Base-by-base conservation (phyloP, 768 basidiomycete species). In the Lentinula detonsa region DNA sequence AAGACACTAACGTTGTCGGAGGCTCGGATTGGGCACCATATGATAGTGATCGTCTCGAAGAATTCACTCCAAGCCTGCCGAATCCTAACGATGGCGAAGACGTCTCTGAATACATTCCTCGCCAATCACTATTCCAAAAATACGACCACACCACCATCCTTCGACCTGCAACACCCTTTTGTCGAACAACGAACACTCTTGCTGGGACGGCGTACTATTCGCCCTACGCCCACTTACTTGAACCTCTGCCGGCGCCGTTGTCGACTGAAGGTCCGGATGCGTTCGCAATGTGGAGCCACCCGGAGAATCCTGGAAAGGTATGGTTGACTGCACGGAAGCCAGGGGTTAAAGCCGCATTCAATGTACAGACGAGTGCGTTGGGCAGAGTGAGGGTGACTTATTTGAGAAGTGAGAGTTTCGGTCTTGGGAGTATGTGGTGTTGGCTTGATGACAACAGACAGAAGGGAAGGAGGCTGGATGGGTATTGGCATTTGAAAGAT, bases 91-190 rank as follows among this genome's bases (percentile, higher is more conserved):
- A 48, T 18, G 46, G 46, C 21, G 28, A 31, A 40, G 15, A 43
- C 55, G 40, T 56, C 37, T n/a, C 23, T 13, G 55, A 56, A 43
- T 56, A 56, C 23, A 37, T 56, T 5, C 55, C 55, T 28, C 37
- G 55, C 18, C 55, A 56, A 56, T 43, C 55, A 5, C 39, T 56
- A 3, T 56, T 56, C 42, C 55, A 56, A 40, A 42, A 56, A 45
- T 56, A 13, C 40, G 55, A 56, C n/a, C 55, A 56, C 40, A 56
- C 37, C 3, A 56, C 55, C 8, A 31, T 56, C 23, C 23, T 56
- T 7, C 18, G 40, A 40, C 55, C 55, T 15, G 55, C 55, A 2
- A 40, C 23, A 43, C 55, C 55, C 9, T 56, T 56, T 56, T 56
- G 55, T 56, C 55, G 40, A 18, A 56, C 55, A 23, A 39, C 55